Conservation (phyloP, 305 asterid genomes). For the Fraxinus dipetala region DNA sequence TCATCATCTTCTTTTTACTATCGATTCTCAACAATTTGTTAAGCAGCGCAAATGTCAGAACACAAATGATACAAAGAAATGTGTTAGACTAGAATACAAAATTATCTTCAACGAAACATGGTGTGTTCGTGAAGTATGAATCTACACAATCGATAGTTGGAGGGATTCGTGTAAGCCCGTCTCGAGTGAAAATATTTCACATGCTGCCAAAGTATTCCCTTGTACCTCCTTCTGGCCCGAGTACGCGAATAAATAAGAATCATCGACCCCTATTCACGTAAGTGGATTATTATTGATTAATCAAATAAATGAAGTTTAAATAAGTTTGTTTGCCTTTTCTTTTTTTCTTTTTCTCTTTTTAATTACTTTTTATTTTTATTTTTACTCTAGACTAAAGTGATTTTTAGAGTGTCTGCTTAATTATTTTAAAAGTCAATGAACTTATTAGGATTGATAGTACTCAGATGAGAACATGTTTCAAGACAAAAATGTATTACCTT, state of each 20-base stretch:
- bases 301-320: neutral
- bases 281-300: neutral
- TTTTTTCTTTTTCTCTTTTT: no score
- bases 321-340: no score
- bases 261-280: neutral
- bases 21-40: neutral
- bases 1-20: neutral
- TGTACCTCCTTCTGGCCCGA: neutral
- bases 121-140: neutral
- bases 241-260: neutral
- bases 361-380: no score
- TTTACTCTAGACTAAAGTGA: neutral
- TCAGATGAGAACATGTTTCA: no score
- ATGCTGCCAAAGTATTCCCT: neutral
- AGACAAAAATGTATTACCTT: no score
- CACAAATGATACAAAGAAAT: neutral
- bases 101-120: neutral
- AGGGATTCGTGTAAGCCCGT: neutral
- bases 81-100: neutral
- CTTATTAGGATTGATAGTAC: no score
- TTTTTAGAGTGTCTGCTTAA: no score
- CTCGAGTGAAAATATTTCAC: neutral
- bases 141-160: neutral
- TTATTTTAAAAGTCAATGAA: no score
- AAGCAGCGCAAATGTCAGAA: neutral